phyloP scores from a whole-genome alignment of 208 protist genomes.

The Wallacemonas collosoma region DNA sequence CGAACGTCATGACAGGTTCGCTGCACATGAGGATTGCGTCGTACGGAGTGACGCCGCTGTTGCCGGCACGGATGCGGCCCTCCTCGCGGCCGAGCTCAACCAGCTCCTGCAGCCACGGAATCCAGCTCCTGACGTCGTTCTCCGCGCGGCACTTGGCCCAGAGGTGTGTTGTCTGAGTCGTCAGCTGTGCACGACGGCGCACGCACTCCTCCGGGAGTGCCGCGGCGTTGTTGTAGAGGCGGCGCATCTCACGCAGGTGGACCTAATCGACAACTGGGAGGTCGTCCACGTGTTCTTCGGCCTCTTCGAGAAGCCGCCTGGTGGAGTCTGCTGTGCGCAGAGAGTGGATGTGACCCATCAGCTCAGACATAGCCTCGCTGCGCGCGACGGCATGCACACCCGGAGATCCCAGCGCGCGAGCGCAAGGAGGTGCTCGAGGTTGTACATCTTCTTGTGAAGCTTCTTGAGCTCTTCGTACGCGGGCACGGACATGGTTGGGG shows the following conservation, averaged over 20 bases:
- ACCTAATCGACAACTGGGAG: slow-evolving; percentile 52
- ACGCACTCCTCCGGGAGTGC: slow-evolving; percentile 64
- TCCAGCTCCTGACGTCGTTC: slow-evolving; percentile 73
- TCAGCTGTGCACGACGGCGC: slow-evolving; percentile 48
- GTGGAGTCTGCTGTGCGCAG: slow-evolving; percentile 54
- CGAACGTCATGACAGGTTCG: slow-evolving; percentile 78
- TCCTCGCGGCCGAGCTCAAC: slow-evolving; percentile 73
- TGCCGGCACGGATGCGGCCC: slow-evolving; percentile 47
- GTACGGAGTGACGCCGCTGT: slow-evolving; percentile 53
- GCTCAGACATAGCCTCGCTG: slow-evolving; percentile 57
- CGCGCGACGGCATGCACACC: slow-evolving; percentile 73
- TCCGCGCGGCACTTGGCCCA: slow-evolving; percentile 67
- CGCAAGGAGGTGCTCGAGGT: slow-evolving; percentile 46
- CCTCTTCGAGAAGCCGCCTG: slow-evolving; percentile 43
- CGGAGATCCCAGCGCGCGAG: slow-evolving; percentile 75
- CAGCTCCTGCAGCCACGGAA: slow-evolving; percentile 76
- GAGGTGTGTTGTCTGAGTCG: slow-evolving; percentile 51
- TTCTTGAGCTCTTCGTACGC: slow-evolving; percentile 17
- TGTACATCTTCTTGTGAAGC: slow-evolving; percentile 39
- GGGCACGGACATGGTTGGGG: slow-evolving; percentile 13
- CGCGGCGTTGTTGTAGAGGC: slow-evolving; percentile 37
- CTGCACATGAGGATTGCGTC: slow-evolving; percentile 82
- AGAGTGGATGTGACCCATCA: slow-evolving; percentile 44
- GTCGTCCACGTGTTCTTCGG: slow-evolving; percentile 24
- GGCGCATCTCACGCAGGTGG: slow-evolving; percentile 77